Evolutionary conservation across 495 filamentous ascomycete species (phyloP), one percentile per base, ranked within the genome.

Genomic region (Aspergillus homomorphus): DNA sequence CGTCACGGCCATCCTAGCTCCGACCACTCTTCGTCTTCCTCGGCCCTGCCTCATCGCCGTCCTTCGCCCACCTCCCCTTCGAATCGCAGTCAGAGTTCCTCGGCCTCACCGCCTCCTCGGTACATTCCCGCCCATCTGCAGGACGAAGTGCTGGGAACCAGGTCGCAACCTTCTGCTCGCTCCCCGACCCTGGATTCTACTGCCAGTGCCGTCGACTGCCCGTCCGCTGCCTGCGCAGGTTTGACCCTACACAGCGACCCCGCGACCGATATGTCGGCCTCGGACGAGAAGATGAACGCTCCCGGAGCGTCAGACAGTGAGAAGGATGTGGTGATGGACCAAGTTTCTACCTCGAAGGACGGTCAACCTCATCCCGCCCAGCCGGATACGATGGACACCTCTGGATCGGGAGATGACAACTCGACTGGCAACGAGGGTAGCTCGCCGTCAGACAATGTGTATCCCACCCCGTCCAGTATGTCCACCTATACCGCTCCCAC

Each of bases 151-250:
- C 72, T 82, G 33, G 65, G 77, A 56, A 63, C 66, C 43, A 61
- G 58, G 58, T 65, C 73, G n/a, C 64, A 64, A 46, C 51, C 63
- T 45, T 83, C 69, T 75, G 69, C 54, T 67, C 78, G 64, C 61
- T 73, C 69, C 73, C 78, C 75, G 57, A 75, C 75, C 51, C 72
- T 74, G 64, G 84, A 84, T 62, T 78, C 79, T 69, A 69, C 74
- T 43, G 78, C 78, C 16, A 85, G 79, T 43, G 73, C 77, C 18
- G 81, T 84, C 53, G 89, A 87, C 66, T 89, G 84, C 26, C 87
- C 89, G 15, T 85, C 82, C 64, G 84, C 84, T 61, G 87, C 88
- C 62, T 92, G 86, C 80, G 83, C 87, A 63, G 84, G 84, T 46
- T 73, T 92, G 53, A 83, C 84, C 52, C 75, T 92, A 49, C 82